Conservation (phyloP, 306 rosid genomes). For the Argentina anserina region DNA sequence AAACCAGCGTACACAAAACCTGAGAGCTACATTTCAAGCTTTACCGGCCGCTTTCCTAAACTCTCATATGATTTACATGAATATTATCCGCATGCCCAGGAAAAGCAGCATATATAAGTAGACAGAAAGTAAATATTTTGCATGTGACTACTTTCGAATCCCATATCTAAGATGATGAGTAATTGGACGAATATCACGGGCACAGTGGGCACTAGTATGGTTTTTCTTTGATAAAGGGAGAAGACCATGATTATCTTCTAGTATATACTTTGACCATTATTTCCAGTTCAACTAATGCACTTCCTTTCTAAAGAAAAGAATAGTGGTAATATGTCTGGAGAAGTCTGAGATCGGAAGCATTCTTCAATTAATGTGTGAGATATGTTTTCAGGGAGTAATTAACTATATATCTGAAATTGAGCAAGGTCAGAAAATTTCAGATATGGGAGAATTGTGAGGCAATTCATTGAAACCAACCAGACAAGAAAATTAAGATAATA, state of each 20-base stretch:
- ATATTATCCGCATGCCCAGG: conserved; percentile 7
- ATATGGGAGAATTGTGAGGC: not conserved
- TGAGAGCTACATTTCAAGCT: not conserved
- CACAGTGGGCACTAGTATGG: not conserved
- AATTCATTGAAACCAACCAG: not conserved
- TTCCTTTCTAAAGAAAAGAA: not conserved
- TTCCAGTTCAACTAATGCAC: not conserved
- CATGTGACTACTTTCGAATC: not conserved
- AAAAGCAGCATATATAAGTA: not conserved
- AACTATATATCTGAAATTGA: not conserved
- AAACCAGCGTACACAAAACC: not conserved
- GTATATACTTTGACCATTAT: not conserved
- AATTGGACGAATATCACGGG: not conserved
- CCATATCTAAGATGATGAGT: not conserved
- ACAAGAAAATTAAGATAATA: not conserved
- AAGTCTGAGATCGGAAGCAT: not conserved
- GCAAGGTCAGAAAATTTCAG: not conserved
- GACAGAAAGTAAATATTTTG: not conserved
- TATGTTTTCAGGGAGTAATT: not conserved
- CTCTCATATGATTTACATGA: not conserved
- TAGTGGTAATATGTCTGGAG: not conserved
- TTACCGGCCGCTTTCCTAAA: not conserved
- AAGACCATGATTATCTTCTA: not conserved
- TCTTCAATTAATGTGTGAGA: not conserved
- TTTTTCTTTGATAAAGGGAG: not conserved